A percentile compares a stretch with the other conserved stretches of the same genome.
phyloP scores from a whole-genome alignment of 495 filamentous ascomycete genomes.

The Trypethelium eluteriae region DNA sequence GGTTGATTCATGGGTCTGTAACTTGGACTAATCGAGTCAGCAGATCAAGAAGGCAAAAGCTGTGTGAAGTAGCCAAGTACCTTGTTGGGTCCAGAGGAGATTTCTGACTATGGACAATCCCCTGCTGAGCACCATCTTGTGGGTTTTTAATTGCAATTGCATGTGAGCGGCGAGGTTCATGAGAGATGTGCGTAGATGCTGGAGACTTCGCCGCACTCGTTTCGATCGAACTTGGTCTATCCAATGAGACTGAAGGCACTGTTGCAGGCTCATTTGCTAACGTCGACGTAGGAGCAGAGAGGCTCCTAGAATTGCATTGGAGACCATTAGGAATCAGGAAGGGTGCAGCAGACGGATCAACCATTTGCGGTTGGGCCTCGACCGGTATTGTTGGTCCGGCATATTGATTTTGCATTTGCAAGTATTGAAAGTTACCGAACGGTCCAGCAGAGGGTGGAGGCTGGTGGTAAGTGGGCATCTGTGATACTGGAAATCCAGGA shows the following conservation, averaged over 20 bases:
- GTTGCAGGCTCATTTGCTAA: not conserved
- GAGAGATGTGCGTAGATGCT: not conserved
- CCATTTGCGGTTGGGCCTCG: not conserved
- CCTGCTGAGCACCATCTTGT: slow-evolving; percentile 17
- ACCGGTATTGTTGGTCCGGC: not conserved
- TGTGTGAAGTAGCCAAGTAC: not conserved
- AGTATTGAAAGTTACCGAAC: not conserved
- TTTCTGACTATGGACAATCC: slow-evolving; percentile 4
- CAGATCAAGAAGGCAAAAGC: not conserved
- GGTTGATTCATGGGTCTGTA: slow-evolving; percentile 20
- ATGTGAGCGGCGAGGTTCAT: slow-evolving; percentile 21
- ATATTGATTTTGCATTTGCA: not conserved
- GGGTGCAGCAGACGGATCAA: not conserved
- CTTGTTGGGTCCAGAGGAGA: slow-evolving; percentile 26
- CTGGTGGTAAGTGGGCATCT: not conserved
- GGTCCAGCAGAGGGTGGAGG: not conserved
- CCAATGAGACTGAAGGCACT: not conserved
- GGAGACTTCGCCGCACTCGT: not conserved
- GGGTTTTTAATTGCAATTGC: slow-evolving; percentile 32
- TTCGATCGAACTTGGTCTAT: not conserved
- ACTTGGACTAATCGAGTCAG: slow-evolving; percentile 22
- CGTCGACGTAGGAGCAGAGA: not conserved
- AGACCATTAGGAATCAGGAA: not conserved
- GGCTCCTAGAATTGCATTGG: not conserved
- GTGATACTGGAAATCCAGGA: not conserved